Percentiles rank a stretch among this genome's conserved stretches.
These are phyloP conservation scores for Vitis labrusca DNA, from an alignment of 164 flowering plant genomes.

Conservation along the genomic window DNA sequence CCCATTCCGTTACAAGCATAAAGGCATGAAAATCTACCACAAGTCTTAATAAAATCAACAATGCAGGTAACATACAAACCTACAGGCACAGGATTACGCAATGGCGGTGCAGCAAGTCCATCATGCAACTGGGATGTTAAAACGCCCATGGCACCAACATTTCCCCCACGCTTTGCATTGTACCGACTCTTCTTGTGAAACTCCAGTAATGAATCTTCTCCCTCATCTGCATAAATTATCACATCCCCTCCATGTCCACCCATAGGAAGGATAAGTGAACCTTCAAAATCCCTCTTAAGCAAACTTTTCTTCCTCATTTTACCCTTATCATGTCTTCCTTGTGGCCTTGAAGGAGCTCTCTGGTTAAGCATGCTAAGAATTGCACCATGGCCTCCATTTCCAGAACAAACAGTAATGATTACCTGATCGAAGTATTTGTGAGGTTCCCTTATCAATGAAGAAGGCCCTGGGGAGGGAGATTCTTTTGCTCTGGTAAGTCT, in stretches of 20 bases:
- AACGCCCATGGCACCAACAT: conserved; percentile 88
- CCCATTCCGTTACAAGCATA: no score
- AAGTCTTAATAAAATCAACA: not conserved
- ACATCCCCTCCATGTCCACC: conserved; percentile 99
- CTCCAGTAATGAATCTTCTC: conserved; percentile 71
- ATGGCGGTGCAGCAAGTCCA: conserved; percentile 73
- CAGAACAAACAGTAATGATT: conserved; percentile 81
- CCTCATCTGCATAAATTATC: conserved; percentile 80
- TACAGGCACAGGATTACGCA: conserved; percentile 92
- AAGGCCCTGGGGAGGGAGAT: conserved; percentile 33
- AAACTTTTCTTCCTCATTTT: conserved; percentile 43
- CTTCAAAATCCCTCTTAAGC: conserved; percentile 80
- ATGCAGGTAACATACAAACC: conserved; percentile 47
- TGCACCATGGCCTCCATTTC: conserved; percentile 98
- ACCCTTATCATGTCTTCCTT: conserved; percentile 43
- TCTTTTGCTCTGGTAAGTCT: conserved; percentile 47
- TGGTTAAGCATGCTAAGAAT: conserved; percentile 62
- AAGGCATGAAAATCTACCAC: not conserved
- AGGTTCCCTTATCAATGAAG: conserved; percentile 54
- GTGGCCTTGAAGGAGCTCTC: conserved; percentile 36
- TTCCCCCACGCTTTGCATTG: conserved; percentile 94
- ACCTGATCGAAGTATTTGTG: conserved; percentile 95
- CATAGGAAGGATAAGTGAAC: conserved; percentile 83
- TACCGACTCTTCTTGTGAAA: conserved; percentile 62
- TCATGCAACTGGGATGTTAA: conserved; percentile 61